Evolutionary conservation across 805 yeast genomes (phyloP), one percentile per base, ranked within the genome.

Genomic region (Hermanozyma aechmeae): DNA sequence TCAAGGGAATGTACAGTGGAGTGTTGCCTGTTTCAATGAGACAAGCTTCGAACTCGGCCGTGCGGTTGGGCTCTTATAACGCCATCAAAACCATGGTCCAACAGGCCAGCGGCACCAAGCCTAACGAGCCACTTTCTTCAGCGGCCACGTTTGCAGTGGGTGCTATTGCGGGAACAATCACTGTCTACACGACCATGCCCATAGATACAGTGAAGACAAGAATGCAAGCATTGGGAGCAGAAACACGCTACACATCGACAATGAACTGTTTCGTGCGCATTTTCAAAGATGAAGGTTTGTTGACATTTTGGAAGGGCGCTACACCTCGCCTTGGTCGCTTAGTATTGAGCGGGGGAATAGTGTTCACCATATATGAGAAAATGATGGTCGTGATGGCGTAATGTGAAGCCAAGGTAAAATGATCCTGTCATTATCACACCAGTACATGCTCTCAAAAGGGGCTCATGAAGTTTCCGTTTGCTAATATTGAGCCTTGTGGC

Each of bases 241-340:
- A 69, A 28, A 66, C 68, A 43, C 56, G 68, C 46, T 92, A 89
- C 58, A 52, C 70, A 1, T 73, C 86, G 26, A 87, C 96, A 1
- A 13, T 79, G 23, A 72, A 89, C 57, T 89, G 97, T 56, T 87
- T 93, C 45, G 71, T 59, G 13, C 76, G 71, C 38, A 77, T 92
- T 29, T 79, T 81, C 54, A 78, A 63, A 48, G 79, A 89, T 31
- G 98, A 89, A 58, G 98, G 98, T 7, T 59, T 87, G 39, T 61
- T 73, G 48, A 81, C 96, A 4, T 85, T 86, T 59, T 89, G 98
- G 98, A 84, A 84, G 58, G 98, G 98, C 37, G 95, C 97, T 20
- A 92, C 97, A 2, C 97, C 98, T 26, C 71, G 98, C 50, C 64
- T 89, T 37, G 97, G 97, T 5, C 73, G 98, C 45, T 68, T 89